Base-by-base conservation (phyloP, 208 protist genomes). In the Trypanosoma theileri region DNA sequence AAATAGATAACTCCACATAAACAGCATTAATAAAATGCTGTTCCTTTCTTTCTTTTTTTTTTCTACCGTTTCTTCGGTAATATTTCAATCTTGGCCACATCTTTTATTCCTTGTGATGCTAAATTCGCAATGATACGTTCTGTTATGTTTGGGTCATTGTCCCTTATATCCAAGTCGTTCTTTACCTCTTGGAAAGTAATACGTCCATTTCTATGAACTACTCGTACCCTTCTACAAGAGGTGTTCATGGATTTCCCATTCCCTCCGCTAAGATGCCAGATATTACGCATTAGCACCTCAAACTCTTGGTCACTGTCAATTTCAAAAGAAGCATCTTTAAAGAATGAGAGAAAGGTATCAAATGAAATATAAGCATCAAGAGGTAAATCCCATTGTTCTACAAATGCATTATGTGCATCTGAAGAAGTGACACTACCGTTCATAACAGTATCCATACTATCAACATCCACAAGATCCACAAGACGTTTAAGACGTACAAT, bases 211-310 rank as follows among this genome's bases (percentile, higher is more conserved):
- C 66, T 83, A 76, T 95, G 93, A 13, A 92, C 74, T 40, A 97
- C 84, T 59, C 81, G 59, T n/a, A 97, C 80, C 3, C 89, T 79
- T n/a, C 88, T 69, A 61, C 93, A 97, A 56, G 88, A 93, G 41
- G 81, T 89, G 79, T 97, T 97, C 60, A 67, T 79, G 17, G 69
- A 86, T 55, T 73, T 85, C 48, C 85, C 93, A 40, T 79, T 84
- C n/a, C 93, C 93, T 28, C 93, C 93, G 60, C 88, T 94, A 40
- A 95, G 74, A 70, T 97, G 93, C 86, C 88, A 97, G 11, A 90
- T 75, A 76, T 97, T 88, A 9, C 93, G 86, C 85, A 97, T 84
- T 58, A 80, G 53, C 21, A 79, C 45, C 86, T 97, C 93, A 73
- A 94, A 97, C 24, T 76, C 82, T 59, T 86, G 73, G 63, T 97